Base-by-base conservation (phyloP, 2,329 filamentous ascomycete species). In the Paracoccidioides lutzii region DNA sequence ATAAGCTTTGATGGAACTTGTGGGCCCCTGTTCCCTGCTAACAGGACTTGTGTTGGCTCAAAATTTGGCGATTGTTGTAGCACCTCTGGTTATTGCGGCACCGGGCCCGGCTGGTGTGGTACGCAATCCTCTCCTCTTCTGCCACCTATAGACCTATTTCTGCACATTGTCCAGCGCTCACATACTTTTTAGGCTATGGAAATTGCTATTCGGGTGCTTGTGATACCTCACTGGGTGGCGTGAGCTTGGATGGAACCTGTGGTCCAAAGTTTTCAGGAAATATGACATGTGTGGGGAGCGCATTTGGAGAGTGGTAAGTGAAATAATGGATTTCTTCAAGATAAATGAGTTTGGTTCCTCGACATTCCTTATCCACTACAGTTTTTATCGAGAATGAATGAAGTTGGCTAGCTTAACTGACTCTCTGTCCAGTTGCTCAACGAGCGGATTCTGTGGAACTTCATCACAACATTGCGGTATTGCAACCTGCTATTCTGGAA, bases 401-500 rank as follows among this genome's bases (percentile, higher is more conserved):
- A 32, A 10, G 6, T 43, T n/a, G 10, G 22, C 28, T n/a, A 7
- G 10, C 32, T 10, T 49, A 9, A 35, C 38, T 52, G 28, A 52
- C 38, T 12, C 28, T 35, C 12, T 32, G 28, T 33, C 8, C 5
- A 60, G 59, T 41, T 60, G 59, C 51, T 60, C 59, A 5, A 59
- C 38, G n/a, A 44, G 37, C 28, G 61, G 58, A 7, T 64, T 62
- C 51, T 65, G 63, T 46, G 60, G 61, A 35, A 60, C 53, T 28
- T 56, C 56, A 4, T 33, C 59, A 15, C 55, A 54, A n/a, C 59
- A 65, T 40, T 65, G 64, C 42, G 60, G 55, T 22, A 42, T 57
- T 43, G 58, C 59, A 33, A 59, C 59, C 52, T 64, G 64, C 57
- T 59, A 62, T 41, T 61, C 62, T 40, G 64, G 63, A 6, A 58